These are phyloP conservation scores for Hepatocystis sp. DNA, from an alignment of 169 alveolate genomes.

Conservation along the genomic window DNA sequence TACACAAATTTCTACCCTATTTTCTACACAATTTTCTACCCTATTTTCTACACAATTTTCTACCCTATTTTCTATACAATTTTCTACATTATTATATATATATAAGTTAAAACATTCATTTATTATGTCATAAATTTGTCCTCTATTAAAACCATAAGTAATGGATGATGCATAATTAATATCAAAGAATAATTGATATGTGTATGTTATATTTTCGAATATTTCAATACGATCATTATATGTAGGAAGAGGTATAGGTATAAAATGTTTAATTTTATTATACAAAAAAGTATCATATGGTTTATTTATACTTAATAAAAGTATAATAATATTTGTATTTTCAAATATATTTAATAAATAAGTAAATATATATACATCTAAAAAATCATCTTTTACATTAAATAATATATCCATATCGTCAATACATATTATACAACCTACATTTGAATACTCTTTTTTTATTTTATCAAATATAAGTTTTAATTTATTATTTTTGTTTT, in stretches of 20 bases:
- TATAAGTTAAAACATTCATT: conserved; percentile 34
- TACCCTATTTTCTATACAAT: too few species aligned
- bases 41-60: too few species aligned
- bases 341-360: conserved; percentile 50
- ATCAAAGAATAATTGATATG: conserved; percentile 19
- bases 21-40: too few species aligned
- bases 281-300: conserved; percentile 61
- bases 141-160: conserved; percentile 64
- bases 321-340: conserved; percentile 37
- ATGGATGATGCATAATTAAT: conserved; percentile 24
- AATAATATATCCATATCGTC: conserved; percentile 65
- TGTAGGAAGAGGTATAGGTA: conserved; percentile 60
- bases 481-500: conserved; percentile 54
- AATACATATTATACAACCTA: conserved; percentile 51
- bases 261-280: conserved; percentile 54
- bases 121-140: conserved; percentile 35
- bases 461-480: conserved; percentile 53
- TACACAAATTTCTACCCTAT: too few species aligned
- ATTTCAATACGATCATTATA: conserved; percentile 63
- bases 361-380: conserved; percentile 51
- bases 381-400: conserved; percentile 48
- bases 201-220: conserved; percentile 16
- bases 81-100: conserved; percentile 17
- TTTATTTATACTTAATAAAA: conserved; percentile 48
- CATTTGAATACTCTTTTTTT: conserved; percentile 51